Evolutionary conservation across 306 rosid species (phyloP).

Genomic region (Trichosanthes truncata): DNA sequence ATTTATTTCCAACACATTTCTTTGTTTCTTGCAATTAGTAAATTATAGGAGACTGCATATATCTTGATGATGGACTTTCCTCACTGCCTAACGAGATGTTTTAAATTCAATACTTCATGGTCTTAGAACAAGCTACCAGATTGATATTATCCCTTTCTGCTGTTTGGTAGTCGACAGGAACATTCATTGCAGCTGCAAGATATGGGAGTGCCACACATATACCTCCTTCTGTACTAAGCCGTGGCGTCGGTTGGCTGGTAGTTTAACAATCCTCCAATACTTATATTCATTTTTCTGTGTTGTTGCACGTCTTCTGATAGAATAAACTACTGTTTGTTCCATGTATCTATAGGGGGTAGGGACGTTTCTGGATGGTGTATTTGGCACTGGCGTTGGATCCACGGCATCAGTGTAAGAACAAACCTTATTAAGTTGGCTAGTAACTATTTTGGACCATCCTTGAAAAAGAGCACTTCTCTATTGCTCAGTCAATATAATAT

Average conservation of each 20-base stretch:
- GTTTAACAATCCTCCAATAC: conserved; percentile 7
- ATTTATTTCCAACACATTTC: background rate
- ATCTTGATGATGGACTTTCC: background rate
- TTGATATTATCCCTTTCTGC: conserved; percentile 1
- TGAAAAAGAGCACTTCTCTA: background rate
- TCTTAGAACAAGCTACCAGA: background rate
- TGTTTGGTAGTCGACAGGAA: conserved; percentile 59
- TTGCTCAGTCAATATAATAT: background rate
- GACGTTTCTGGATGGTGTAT: conserved; percentile 62
- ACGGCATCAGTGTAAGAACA: conserved; percentile 72
- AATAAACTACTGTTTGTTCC: background rate
- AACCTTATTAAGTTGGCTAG: background rate
- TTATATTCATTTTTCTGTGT: background rate
- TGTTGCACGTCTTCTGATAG: background rate
- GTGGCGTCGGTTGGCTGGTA: conserved; percentile 96
- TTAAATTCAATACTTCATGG: background rate
- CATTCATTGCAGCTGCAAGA: conserved; percentile 75
- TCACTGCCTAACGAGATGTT: background rate
- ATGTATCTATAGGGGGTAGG: conserved; percentile 46
- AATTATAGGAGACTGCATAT: background rate
- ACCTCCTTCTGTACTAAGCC: conserved; percentile 75
- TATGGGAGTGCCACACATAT: conserved; percentile 72
- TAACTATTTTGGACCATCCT: background rate
- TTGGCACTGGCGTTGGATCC: conserved; percentile 63
- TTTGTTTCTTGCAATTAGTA: background rate